Evolutionary conservation across 345 rosid species (phyloP).

Genomic region (Microthlaspi erraticum): DNA sequence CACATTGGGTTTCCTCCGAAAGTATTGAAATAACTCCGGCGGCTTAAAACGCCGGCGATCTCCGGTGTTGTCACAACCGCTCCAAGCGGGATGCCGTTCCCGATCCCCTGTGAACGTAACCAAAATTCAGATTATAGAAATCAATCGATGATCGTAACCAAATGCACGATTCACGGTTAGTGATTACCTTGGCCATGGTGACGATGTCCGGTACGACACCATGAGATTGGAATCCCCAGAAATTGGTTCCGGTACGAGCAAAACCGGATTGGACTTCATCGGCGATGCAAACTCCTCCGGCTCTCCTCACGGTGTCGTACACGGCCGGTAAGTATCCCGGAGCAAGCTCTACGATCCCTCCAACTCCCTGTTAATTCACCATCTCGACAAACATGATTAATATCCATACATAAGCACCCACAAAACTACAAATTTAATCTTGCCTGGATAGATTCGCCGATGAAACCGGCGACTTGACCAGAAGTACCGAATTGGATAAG

Average conservation of each 20-base stretch:
- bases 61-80: conserved; percentile 96
- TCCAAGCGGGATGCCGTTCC: conserved; percentile 92
- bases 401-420: not conserved
- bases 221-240: conserved; percentile 90
- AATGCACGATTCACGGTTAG: not conserved
- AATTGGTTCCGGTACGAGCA: conserved; percentile 74
- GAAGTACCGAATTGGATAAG: conserved; percentile 81
- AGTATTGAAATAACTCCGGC: conserved; percentile 80
- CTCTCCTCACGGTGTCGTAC: conserved; percentile 62
- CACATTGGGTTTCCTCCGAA: conserved; percentile 90
- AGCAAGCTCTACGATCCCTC: conserved; percentile 89
- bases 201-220: conserved; percentile 93
- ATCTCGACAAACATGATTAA: not conserved
- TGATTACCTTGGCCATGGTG: conserved; percentile 88
- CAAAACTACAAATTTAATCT: not conserved
- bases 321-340: conserved; percentile 84
- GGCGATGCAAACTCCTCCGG: conserved; percentile 89
- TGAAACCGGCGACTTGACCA: conserved; percentile 81
- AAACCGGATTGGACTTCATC: conserved; percentile 91
- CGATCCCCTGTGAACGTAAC: conserved; percentile 65
- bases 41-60: conserved; percentile 74
- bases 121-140: not conserved
- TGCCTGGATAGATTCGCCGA: conserved; percentile 89
- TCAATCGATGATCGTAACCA: not conserved
- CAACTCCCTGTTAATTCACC: conserved; percentile 68